These are phyloP conservation scores for Cydonia oblonga DNA, from an alignment of 331 rosid genomes.

Conservation along the genomic window DNA sequence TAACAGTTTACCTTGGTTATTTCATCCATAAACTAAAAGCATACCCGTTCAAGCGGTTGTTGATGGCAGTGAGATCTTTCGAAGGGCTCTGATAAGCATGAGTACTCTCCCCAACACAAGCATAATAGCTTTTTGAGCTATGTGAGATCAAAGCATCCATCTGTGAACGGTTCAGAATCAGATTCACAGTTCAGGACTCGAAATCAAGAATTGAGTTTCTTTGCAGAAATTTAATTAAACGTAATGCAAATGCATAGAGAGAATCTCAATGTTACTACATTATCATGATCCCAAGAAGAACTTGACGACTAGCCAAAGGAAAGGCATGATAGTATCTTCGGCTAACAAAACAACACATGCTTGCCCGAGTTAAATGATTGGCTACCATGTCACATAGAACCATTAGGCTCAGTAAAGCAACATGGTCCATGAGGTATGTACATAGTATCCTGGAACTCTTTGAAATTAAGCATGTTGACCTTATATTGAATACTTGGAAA, in stretches of 20 bases:
- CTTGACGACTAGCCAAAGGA: not conserved
- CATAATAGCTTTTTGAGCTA: slow-evolving; percentile 87
- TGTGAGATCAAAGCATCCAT: slow-evolving; percentile 95
- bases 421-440: not conserved
- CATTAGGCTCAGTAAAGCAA: not conserved
- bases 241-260: not conserved
- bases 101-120: slow-evolving; percentile 95
- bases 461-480: not conserved
- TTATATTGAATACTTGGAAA: not conserved
- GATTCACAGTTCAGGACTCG: not conserved
- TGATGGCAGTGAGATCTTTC: slow-evolving; percentile 84
- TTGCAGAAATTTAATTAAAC: not conserved
- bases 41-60: slow-evolving; percentile 78
- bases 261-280: not conserved
- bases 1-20: not conserved
- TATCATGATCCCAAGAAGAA: not conserved
- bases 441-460: not conserved
- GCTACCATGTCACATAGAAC: not conserved
- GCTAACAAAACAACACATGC: not conserved
- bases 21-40: slow-evolving; percentile 5
- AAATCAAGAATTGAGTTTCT: not conserved
- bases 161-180: slow-evolving; percentile 21
- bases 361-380: not conserved
- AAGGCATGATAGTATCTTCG: not conserved
- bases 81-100: slow-evolving; percentile 98